Conservation (phyloP, 768 basidiomycete species). For the Boletus rubescentipes region DNA sequence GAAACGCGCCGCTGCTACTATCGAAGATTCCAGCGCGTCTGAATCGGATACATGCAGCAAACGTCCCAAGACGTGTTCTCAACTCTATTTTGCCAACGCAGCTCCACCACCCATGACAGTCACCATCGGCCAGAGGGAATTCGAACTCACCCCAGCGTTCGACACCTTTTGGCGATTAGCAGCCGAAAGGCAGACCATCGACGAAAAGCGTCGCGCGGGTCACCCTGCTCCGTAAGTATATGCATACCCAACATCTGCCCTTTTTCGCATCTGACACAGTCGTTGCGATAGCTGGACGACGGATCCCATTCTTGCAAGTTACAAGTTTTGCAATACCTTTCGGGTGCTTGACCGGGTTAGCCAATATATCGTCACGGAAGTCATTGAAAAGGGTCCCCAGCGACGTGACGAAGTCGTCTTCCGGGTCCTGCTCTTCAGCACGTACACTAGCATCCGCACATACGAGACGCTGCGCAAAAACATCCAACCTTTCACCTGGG, state of each 20-base stretch:
- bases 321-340: conserved; percentile 72
- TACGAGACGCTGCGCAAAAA: conserved; percentile 58
- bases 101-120: conserved; percentile 27
- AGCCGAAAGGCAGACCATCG: conserved; percentile 56
- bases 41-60: conserved; percentile 12
- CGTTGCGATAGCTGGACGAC: conserved; percentile 59
- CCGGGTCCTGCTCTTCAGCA: conserved; percentile 69
- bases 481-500: conserved; percentile 63
- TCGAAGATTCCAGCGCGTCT: conserved; percentile 13
- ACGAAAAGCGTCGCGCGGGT: conserved; percentile 52
- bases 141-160: conserved; percentile 51
- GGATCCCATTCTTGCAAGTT: conserved; percentile 53
- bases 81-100: conserved; percentile 14
- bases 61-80: conserved; percentile 23
- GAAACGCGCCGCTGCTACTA: conserved; percentile 21
- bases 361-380: conserved; percentile 67
- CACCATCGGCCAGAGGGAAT: conserved; percentile 36
- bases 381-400: conserved; percentile 68
- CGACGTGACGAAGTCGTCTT: conserved; percentile 63
- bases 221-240: conserved; percentile 51
- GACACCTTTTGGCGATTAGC: conserved; percentile 62
- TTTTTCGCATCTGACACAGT: conserved; percentile 15
- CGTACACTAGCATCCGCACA: conserved; percentile 69
- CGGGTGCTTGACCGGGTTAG: conserved; percentile 70
- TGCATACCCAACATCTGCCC: not conserved